Percentiles rank a stretch among this genome's conserved stretches.
Conservation (phyloP, 2,329 filamentous ascomycete species). For the Aurifilum marmelostoma region DNA sequence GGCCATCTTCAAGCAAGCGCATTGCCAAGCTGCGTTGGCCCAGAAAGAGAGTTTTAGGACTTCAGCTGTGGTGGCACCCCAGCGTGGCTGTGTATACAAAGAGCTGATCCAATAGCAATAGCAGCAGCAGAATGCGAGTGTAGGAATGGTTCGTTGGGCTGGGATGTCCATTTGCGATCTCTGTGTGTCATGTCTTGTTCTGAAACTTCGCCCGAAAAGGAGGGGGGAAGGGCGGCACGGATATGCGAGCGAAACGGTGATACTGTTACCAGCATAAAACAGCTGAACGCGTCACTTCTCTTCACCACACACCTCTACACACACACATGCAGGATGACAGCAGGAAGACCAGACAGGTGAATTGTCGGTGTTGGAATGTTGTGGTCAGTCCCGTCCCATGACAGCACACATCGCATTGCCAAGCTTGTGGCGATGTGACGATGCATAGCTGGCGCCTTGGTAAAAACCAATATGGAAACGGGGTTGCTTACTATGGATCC, state of each 20-base stretch:
- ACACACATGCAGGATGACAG: not conserved
- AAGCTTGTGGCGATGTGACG: not conserved
- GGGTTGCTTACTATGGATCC: not conserved
- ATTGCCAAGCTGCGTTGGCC: not conserved
- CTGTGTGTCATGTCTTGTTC: not conserved
- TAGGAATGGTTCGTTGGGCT: not conserved
- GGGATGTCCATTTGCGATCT: not conserved
- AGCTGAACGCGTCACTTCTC: not conserved
- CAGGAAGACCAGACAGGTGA: not conserved
- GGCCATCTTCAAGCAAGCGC: not conserved
- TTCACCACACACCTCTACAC: not conserved
- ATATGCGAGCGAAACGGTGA: not conserved
- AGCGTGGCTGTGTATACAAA: not conserved
- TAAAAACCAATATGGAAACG: not conserved
- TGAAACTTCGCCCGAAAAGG: not conserved
- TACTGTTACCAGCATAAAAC: not conserved
- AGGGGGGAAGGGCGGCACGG: not conserved
- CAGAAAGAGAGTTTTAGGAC: not conserved
- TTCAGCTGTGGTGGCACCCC: not conserved
- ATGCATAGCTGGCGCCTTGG: constrained; percentile 1
- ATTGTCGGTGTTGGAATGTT: not conserved
- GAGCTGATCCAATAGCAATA: not conserved
- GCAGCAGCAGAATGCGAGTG: not conserved
- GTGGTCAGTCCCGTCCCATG: no score
- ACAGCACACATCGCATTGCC: not conserved